Evolutionary conservation across 768 basidiomycete species (phyloP).

Genomic region (Gloeophyllum trabeum): DNA sequence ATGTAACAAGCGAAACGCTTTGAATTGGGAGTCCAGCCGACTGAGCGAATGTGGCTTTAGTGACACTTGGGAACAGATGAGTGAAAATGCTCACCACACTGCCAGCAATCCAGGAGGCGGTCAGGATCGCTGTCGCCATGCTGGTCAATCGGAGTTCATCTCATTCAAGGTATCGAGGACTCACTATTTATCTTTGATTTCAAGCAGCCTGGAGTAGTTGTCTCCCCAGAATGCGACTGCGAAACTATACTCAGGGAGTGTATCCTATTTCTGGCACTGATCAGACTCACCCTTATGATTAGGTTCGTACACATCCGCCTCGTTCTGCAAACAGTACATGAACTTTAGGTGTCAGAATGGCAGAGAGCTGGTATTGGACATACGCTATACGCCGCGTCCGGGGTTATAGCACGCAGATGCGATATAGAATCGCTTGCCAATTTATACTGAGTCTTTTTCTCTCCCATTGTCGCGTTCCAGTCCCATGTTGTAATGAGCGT

Average conservation of each 20-base stretch:
- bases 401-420: slow-evolving; percentile 28
- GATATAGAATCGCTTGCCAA: slow-evolving; percentile 26
- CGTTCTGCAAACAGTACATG: slow-evolving; percentile 21
- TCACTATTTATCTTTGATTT: slow-evolving; percentile 36
- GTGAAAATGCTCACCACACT: slow-evolving; percentile 26
- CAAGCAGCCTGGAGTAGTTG: slow-evolving; percentile 26
- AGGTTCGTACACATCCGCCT: slow-evolving; percentile 37
- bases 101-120: slow-evolving; percentile 37
- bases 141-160: neutral
- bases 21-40: slow-evolving; percentile 24
- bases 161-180: slow-evolving; percentile 8
- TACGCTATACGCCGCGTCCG: slow-evolving; percentile 32
- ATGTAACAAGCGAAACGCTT: slow-evolving; percentile 23
- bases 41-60: slow-evolving; percentile 8
- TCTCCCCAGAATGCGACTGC: slow-evolving; percentile 32
- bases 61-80: slow-evolving; percentile 8
- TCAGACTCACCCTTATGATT: slow-evolving; percentile 24
- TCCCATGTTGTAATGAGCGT: slow-evolving; percentile 32
- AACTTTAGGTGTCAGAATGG: neutral
- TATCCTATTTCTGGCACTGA: no score
- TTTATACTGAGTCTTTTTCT: slow-evolving; percentile 22
- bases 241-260: neutral
- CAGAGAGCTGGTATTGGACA: no score
- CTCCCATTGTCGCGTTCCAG: slow-evolving; percentile 29
- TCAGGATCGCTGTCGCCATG: slow-evolving; percentile 28